phyloP scores from a whole-genome alignment of 768 basidiomycete species.

The Cantharellus anzutake region DNA sequence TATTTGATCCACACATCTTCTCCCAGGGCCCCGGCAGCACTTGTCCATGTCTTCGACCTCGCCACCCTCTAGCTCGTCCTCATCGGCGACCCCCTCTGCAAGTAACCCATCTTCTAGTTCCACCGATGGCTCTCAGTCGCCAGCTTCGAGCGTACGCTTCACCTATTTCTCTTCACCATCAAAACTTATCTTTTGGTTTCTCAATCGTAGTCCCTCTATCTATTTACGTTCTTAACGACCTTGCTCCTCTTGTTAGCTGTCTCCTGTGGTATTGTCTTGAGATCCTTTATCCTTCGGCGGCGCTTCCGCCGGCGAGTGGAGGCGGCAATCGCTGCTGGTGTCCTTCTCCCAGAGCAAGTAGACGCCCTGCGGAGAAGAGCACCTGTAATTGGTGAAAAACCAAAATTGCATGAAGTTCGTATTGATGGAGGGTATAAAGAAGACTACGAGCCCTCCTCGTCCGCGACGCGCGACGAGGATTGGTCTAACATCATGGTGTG shows the following conservation, averaged over 20 bases:
- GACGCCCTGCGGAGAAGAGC: slow-evolving; percentile 1
- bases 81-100: too few relatives aligned
- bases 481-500: slow-evolving; percentile 5
- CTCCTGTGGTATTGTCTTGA: slow-evolving; percentile 10
- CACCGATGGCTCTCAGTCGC: too few relatives aligned
- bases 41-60: too few relatives aligned
- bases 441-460: background rate
- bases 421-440: background rate
- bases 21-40: too few relatives aligned
- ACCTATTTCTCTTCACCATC: too few relatives aligned
- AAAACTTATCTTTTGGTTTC: too few relatives aligned
- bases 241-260: slow-evolving; percentile 10
- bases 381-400: slow-evolving; percentile 1
- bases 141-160: too few relatives aligned
- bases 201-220: slow-evolving; percentile 7
- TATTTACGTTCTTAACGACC: slow-evolving; percentile 12
- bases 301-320: slow-evolving; percentile 10
- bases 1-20: too few relatives aligned
- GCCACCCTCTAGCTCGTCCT: too few relatives aligned
- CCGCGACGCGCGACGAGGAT: background rate
- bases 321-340: slow-evolving; percentile 7
- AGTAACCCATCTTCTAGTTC: too few relatives aligned
- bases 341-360: slow-evolving; percentile 4
- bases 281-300: slow-evolving; percentile 11
- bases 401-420: slow-evolving; percentile 1